phyloP scores from a whole-genome alignment of 257 asterid genomes.

The Solanum ahanhuiri region DNA sequence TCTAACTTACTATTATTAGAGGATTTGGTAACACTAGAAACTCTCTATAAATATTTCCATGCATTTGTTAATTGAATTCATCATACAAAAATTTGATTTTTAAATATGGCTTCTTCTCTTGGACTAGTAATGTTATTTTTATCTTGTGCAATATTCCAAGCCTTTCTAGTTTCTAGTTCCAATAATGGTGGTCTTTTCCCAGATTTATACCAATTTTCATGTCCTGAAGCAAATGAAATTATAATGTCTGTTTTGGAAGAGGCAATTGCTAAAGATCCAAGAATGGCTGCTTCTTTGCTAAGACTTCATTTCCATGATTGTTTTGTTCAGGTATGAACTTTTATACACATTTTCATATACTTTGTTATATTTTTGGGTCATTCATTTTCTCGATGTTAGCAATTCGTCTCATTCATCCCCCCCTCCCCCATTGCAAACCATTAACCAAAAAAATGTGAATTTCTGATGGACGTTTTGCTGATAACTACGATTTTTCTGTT shows the following conservation, averaged over 20 bases:
- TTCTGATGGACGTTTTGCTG: not conserved
- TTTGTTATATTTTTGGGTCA: not conserved
- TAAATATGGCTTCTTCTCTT: slow-evolving; percentile 45
- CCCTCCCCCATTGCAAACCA: too few species aligned
- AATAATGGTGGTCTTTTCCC: slow-evolving; percentile 25
- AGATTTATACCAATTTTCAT: slow-evolving; percentile 35
- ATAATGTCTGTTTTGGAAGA: slow-evolving; percentile 58
- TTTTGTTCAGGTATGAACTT: slow-evolving; percentile 5
- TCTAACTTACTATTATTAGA: not conserved
- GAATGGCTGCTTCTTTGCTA: slow-evolving; percentile 21
- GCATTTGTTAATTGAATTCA: not conserved
- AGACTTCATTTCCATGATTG: not conserved
- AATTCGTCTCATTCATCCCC: not conserved
- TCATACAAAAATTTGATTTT: not conserved
- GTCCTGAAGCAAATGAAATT: slow-evolving; percentile 72
- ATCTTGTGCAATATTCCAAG: slow-evolving; percentile 3
- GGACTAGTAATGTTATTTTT: slow-evolving; percentile 11
- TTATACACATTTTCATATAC: not conserved
- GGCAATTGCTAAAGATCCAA: slow-evolving; percentile 45
- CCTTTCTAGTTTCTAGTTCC: slow-evolving; percentile 17
- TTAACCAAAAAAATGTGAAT: too few species aligned
- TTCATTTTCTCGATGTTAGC: not conserved
- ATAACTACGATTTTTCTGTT: too few species aligned
- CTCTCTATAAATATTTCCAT: not conserved
- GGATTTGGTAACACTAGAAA: slow-evolving; percentile 18